These are phyloP conservation scores for Mycotypha africana DNA, from an alignment of 371 early-diverging fungal genomes.

Conservation along the genomic window DNA sequence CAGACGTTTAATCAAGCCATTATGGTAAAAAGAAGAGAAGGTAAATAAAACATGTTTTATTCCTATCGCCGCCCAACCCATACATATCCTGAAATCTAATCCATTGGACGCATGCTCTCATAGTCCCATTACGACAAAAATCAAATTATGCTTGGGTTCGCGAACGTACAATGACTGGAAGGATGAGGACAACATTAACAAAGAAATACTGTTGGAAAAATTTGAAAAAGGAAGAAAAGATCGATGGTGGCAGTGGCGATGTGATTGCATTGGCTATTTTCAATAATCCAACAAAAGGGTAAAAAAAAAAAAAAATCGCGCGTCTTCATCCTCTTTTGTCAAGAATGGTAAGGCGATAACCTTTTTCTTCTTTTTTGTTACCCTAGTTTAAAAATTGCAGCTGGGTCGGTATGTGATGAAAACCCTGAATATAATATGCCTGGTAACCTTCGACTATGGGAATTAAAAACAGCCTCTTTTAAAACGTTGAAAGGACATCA, in stretches of 20 bases:
- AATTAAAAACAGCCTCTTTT: slow-evolving; percentile 4
- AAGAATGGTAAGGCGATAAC: too few relatives aligned
- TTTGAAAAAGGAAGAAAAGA: slow-evolving; percentile 12
- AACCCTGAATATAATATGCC: slow-evolving; percentile 34
- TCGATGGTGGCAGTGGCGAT: slow-evolving; percentile 40
- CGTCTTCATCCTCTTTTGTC: too few relatives aligned
- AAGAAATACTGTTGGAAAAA: slow-evolving; percentile 12
- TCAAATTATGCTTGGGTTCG: too few relatives aligned
- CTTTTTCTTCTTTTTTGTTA: too few relatives aligned
- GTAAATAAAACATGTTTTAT: slow-evolving; percentile 1
- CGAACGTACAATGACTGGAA: too few relatives aligned
- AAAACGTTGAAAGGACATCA: slow-evolving; percentile 20
- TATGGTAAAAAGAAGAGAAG: slow-evolving; percentile 12
- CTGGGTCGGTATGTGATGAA: slow-evolving; percentile 32
- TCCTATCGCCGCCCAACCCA: background rate
- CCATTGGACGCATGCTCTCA: too few relatives aligned
- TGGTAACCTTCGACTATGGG: slow-evolving; percentile 36
- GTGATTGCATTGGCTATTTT: slow-evolving; percentile 23
- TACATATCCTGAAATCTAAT: too few relatives aligned
- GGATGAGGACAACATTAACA: background rate
- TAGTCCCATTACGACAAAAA: too few relatives aligned
- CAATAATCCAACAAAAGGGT: slow-evolving; percentile 7
- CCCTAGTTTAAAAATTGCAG: slow-evolving; percentile 18
- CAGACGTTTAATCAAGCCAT: slow-evolving; percentile 4
- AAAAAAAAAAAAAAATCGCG: too few relatives aligned